Evolutionary conservation across 192 early-diverging fungal species (phyloP), one percentile per base, ranked within the genome.

Genomic region (Backusella morwellensis): DNA sequence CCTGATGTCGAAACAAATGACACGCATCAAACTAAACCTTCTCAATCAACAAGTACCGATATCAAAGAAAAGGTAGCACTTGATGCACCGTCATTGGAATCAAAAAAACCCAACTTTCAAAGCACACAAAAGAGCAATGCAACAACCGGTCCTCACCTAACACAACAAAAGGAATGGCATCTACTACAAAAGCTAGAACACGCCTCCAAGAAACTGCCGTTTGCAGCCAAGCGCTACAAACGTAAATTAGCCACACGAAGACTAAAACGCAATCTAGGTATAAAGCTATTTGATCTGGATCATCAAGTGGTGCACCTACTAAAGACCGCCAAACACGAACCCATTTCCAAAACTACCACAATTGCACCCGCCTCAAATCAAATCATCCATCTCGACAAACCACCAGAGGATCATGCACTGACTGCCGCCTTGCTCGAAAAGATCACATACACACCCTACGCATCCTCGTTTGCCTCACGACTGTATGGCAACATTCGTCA

Each of bases 401-500:
- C 78, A 26, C 78, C 72, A 54, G 4, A 54, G 52, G 21, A 15
- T 8, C 52, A 54, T 54, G n/a, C n/a, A 14, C 12, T 63, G 9
- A 29, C 29, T 26, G 11, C 56, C 11, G 56, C 9, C 3, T 73
- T 82, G 15, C 77, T 75, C 11, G 77, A 82, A 71, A 71, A 79
- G 50, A 80, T 91, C 15, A 78, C 79, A 40, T 71, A 73, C 14
- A 95, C 92, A 4, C 85, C 90, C 0, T 95, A 92, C 67, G 78
- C 70, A 9, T 86, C 91, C 29, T 95, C 94, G 14, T 95, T 97
- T 85, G 88, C 89, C 23, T 94, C 89, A 6, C 80, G 95, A 52
- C 80, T 97, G 21, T 79, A 89, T 78, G 95, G 95, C 7, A 78
- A 80, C 14, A 88, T 89, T 15, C 85, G 86, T 15, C 78, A 86